Conservation (phyloP, 108 stramenopile genomes). For the Pseudonitzschia multiseries region DNA sequence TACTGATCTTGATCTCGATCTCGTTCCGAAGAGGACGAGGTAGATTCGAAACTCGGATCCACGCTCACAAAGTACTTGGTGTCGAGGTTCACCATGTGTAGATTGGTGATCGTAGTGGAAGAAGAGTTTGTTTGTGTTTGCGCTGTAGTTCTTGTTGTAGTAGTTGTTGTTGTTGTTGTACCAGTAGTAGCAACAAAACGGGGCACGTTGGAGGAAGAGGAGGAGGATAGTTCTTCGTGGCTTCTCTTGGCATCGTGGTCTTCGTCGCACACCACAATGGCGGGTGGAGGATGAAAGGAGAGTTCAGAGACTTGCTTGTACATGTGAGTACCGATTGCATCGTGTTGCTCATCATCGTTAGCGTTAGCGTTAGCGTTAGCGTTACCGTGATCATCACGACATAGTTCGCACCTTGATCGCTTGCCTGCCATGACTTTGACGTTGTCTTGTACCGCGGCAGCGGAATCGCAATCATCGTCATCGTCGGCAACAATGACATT, state of each 20-base stretch:
- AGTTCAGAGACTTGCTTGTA: slow-evolving; percentile 1
- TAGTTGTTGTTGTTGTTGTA: neutral
- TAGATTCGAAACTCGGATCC: slow-evolving; percentile 4
- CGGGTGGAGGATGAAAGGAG: neutral
- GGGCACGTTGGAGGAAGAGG: neutral
- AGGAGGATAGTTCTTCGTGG: neutral
- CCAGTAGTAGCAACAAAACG: neutral
- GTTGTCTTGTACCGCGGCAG: neutral
- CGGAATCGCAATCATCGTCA: neutral
- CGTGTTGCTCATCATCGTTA: neutral
- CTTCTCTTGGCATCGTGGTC: neutral
- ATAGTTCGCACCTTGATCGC: neutral
- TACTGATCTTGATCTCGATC: neutral
- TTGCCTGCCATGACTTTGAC: neutral
- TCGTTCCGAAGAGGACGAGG: neutral
- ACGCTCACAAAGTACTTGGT: neutral
- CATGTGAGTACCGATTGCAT: neutral
- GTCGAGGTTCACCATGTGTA: neutral
- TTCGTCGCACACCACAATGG: neutral
- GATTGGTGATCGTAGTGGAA: slow-evolving; percentile 2
- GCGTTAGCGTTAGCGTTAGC: too few species aligned
- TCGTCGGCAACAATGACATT: slow-evolving; percentile 2
- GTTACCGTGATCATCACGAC: neutral
- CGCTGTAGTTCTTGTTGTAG: too few species aligned
- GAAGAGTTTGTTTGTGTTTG: too few species aligned